Base-by-base conservation (phyloP, 495 filamentous ascomycete species). In the Astrocystis sublimbata region DNA sequence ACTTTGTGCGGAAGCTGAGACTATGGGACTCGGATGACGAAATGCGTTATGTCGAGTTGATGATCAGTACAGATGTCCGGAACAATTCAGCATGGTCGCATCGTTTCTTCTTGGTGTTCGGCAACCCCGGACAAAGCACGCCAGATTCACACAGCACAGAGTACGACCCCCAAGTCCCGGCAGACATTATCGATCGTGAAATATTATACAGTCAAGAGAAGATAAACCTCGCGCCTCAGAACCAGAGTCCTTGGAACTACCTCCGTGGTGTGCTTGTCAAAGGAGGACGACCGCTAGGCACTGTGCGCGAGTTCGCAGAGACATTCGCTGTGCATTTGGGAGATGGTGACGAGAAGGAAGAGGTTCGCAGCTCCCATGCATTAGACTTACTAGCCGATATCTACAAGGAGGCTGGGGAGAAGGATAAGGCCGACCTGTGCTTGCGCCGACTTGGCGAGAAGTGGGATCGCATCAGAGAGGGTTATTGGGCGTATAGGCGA, bases 51-150 rank as follows among this genome's bases (percentile, higher is more conserved):
- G 78, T 90, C 51, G 87, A 96, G 66, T 63, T 61, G 3, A 81
- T 97, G 65, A 78, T 98, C 19, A 73, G 81, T 53, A 75, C 82
- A 9, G 94, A 98, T 74, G 87, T 98, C 52, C 82, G 92, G 65
- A 98, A 98, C 75, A 98, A 98, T 73, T 92, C 88, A 28, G 94
- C 93, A 33, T 98, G 94, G 94, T 96, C 92, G 65, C 96, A 98
- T 78, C 86, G 94, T 12, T 98, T 91, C 78, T 96, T 92, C 74
- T 65, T 98, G 6, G 85, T 94, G 2, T 96, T 98, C 71, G 89
- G 89, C 0, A 72, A 85, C 79, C 86, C 82, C 8, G 66, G 58
- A 7, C 62, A 75, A 50, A 71, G 75, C 15, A 87, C 86, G 55
- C 73, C 77, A 3, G 82, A 78, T 28, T 57, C 75, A 6, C 72